These are phyloP conservation scores for Wickerhamia fluorescens DNA, from an alignment of 805 yeast species.

Conservation along the genomic window DNA sequence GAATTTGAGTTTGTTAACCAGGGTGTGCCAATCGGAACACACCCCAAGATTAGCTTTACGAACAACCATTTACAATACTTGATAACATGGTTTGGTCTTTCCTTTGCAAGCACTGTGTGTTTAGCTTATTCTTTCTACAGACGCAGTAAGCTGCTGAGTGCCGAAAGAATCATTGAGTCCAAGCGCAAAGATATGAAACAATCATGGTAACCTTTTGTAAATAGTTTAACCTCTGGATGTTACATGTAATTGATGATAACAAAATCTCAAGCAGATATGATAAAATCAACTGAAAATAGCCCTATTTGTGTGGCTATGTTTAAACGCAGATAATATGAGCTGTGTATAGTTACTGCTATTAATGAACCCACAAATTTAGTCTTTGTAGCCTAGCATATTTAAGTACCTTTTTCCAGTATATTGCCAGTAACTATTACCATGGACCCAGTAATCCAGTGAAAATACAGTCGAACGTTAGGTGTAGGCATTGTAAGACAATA, in stretches of 20 bases:
- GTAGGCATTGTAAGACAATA: no score
- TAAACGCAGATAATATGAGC: neutral
- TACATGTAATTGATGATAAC: neutral
- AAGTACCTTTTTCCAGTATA: no score
- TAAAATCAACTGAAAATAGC: slow-evolving; percentile 1
- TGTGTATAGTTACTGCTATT: neutral
- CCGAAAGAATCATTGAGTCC: slow-evolving; percentile 34
- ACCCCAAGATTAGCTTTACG: slow-evolving; percentile 72
- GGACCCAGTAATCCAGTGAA: no score
- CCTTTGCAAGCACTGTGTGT: slow-evolving; percentile 64
- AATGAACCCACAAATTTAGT: no score
- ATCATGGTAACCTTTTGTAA: slow-evolving; percentile 7
- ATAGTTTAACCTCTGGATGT: no score
- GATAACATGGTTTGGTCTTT: slow-evolving; percentile 91
- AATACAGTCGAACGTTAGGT: no score
- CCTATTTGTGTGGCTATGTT: slow-evolving; percentile 1
- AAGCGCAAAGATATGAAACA: slow-evolving; percentile 31
- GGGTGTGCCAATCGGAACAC: slow-evolving; percentile 87
- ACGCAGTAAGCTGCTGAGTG: slow-evolving; percentile 23
- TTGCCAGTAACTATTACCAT: no score
- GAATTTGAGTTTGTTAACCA: slow-evolving; percentile 55
- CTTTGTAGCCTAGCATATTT: no score
- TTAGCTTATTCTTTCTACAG: slow-evolving; percentile 35
- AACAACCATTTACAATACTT: slow-evolving; percentile 90
- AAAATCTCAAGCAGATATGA: slow-evolving; percentile 1